These are phyloP conservation scores for Luvunga scandens DNA, from an alignment of 345 rosid genomes.

Conservation along the genomic window DNA sequence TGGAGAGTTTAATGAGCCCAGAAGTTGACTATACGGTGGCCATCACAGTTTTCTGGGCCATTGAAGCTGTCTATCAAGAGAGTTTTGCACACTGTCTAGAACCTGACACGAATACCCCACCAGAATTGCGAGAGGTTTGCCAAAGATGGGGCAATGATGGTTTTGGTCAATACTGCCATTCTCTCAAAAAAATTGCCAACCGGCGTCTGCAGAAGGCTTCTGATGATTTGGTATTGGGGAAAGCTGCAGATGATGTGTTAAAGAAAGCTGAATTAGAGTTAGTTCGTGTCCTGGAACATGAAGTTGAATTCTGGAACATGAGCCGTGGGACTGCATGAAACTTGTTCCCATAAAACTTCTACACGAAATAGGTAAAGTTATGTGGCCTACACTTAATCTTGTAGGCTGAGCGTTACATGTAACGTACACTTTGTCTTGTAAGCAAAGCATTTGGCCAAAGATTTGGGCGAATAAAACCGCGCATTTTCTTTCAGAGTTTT, in stretches of 20 bases:
- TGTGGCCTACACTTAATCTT: too few relatives aligned
- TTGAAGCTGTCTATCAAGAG: constrained; percentile 76
- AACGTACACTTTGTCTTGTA: not conserved
- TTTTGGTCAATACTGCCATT: constrained; percentile 52
- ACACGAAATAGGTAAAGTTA: not conserved
- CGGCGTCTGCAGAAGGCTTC: constrained; percentile 58
- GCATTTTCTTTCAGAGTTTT: too few relatives aligned
- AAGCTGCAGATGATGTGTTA: constrained; percentile 42
- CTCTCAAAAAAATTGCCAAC: constrained; percentile 50
- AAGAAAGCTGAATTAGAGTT: constrained; percentile 51
- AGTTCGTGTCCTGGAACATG: constrained; percentile 57
- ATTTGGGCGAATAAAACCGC: too few relatives aligned
- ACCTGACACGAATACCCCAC: constrained; percentile 49
- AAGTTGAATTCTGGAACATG: constrained; percentile 81
- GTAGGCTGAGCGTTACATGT: not conserved
- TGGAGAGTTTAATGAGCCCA: constrained; percentile 55
- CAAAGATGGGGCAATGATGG: constrained; percentile 78
- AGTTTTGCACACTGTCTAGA: constrained; percentile 77
- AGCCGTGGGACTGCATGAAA: constrained; percentile 37
- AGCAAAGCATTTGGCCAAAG: not conserved
- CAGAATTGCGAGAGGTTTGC: constrained; percentile 57
- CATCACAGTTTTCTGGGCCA: constrained; percentile 70
- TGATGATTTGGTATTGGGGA: constrained; percentile 23
- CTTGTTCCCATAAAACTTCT: not conserved
- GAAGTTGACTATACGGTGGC: constrained; percentile 55